A percentile compares a stretch with the other conserved stretches of the same genome.
These are phyloP conservation scores for Collariella sp. DNA, from an alignment of 495 filamentous ascomycete species.

Conservation along the genomic window DNA sequence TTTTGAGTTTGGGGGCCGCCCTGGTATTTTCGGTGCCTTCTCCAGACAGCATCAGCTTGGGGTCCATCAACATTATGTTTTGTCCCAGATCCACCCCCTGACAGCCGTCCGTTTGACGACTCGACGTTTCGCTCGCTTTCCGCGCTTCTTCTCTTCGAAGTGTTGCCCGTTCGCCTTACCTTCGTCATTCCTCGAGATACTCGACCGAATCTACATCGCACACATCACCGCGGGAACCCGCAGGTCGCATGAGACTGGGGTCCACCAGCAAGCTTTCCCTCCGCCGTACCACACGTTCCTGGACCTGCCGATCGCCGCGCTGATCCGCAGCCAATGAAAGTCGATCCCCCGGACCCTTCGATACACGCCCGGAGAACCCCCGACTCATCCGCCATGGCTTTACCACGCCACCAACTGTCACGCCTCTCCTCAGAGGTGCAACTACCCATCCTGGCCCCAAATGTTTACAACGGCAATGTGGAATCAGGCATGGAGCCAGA, in stretches of 20 bases:
- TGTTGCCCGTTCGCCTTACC: not conserved
- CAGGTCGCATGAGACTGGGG: conserved; percentile 6
- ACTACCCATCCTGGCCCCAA: conserved; percentile 21
- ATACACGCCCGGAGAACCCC: not conserved
- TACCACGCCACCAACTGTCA: conserved; percentile 10
- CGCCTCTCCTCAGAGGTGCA: conserved; percentile 12
- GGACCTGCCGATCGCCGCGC: conserved; percentile 25
- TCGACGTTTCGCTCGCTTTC: not conserved
- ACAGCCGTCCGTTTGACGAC: conserved; percentile 3
- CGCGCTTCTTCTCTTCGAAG: not conserved
- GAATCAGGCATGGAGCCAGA: conserved; percentile 10
- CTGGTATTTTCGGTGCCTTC: conserved; percentile 2
- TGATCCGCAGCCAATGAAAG: conserved; percentile 18
- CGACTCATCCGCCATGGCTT: conserved; percentile 15
- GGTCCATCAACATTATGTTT: conserved; percentile 13
- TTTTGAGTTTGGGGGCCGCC: not conserved
- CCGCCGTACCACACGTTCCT: conserved; percentile 20
- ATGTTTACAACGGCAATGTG: conserved; percentile 8
- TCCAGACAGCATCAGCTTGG: not conserved
- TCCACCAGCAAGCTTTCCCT: conserved; percentile 8
- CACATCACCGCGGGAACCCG: conserved; percentile 13
- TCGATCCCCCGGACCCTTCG: conserved; percentile 1
- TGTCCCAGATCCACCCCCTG: conserved; percentile 2
- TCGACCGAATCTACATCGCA: conserved; percentile 1
- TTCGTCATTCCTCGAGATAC: not conserved